A percentile compares a stretch with the other conserved stretches of the same genome.
Evolutionary conservation across 179 eudicot genomes (phyloP).

Genomic region (Beta lomatogona): DNA sequence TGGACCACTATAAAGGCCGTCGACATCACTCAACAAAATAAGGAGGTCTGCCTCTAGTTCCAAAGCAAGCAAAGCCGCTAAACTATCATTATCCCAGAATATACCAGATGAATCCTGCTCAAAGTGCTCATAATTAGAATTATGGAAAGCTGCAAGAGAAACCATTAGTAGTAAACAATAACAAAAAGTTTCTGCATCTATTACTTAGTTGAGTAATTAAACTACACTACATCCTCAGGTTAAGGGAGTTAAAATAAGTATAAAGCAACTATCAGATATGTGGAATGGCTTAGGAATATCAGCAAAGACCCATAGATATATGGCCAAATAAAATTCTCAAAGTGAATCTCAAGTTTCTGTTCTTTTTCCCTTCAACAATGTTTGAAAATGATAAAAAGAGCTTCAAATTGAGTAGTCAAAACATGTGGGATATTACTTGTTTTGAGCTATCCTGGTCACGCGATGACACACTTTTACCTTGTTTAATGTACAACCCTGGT

Average conservation of each 20-base stretch:
- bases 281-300: conserved; percentile 10
- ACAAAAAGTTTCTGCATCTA: background rate
- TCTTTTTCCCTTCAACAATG: background rate
- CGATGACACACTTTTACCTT: conserved; percentile 28
- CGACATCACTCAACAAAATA: conserved; percentile 91
- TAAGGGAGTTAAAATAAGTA: background rate
- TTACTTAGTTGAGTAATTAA: background rate
- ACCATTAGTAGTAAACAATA: conserved; percentile 7
- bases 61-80: conserved; percentile 87
- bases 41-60: conserved; percentile 97
- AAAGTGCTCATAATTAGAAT: conserved; percentile 20
- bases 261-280: conserved; percentile 11
- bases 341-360: conserved; percentile 9
- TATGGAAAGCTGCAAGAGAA: conserved; percentile 17
- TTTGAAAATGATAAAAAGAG: conserved; percentile 18
- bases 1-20: conserved; percentile 96
- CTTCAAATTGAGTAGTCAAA: conserved; percentile 26
- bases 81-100: conserved; percentile 98
- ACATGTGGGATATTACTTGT: conserved; percentile 25
- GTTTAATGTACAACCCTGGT: conserved; percentile 30
- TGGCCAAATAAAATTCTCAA: conserved; percentile 9
- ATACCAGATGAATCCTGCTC: conserved; percentile 92
- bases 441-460: conserved; percentile 30
- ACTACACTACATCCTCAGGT: background rate
- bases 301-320: conserved; percentile 14